Evolutionary conservation across 129 eudicot species (phyloP), one percentile per base, ranked within the genome.

Genomic region (Glebionis coronaria): DNA sequence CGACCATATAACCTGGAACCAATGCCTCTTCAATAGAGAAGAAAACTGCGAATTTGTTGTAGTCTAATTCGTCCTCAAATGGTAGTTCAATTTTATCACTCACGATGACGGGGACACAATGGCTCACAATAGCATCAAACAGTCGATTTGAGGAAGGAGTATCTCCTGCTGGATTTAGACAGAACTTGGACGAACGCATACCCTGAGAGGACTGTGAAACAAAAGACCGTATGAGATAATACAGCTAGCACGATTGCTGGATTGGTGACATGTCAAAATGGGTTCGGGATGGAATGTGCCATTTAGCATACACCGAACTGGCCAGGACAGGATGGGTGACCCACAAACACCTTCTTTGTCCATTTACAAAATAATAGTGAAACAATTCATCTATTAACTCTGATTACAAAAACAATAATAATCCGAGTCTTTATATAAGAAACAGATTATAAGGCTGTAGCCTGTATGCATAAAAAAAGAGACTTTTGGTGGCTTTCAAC

Each of bases 61-160:
- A 89, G 82, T 93, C 97, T 68, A 93, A 23, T 68, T 93, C 97
- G 50, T 83, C 94, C 66, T 93, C 99, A 38, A 65, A 93, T 3
- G 99, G 99, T 29, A 93, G 92, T 83, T 93, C 99, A 1, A 93
- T 82, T 64, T 63, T 65, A 81, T 93, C 97, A 8, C 99, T 93
- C 75, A 93, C 97, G 12, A 93, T 89, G 19, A 89, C 97, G 4
- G 99, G 99, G 10, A 93, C 84, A 47, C 99, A 93, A 64, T 93
- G 99, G 82, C 97, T 93, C 23, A 86, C 97, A 6, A 93, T 93
- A 42, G 97, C 96, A 70, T 93, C 98, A 75, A 93, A 93, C 49
- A 93, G 95, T 13, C 98, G 88, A 78, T 92, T 86, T 57, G 99
- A 93, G n/a, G 99, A 93, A 12, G 99, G 99, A 66, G 99, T 89